Evolutionary conservation across 2,329 filamentous ascomycete species (phyloP), one percentile per base, ranked within the genome.

Genomic region (Sclerotinia borealis): DNA sequence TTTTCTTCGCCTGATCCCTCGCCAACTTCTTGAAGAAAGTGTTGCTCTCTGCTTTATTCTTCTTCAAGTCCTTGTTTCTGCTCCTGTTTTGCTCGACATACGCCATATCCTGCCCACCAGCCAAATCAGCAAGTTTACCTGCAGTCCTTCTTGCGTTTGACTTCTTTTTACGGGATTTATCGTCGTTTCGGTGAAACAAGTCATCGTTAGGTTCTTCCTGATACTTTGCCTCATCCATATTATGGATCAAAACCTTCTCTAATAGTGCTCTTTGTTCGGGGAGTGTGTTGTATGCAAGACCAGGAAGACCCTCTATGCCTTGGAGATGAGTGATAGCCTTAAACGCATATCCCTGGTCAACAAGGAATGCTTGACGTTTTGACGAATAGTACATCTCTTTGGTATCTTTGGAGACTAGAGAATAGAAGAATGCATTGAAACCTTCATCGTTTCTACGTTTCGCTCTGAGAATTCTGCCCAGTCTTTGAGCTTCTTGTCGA

Each of bases 341-440:
- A 83, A 99, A 99, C 0, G 95, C 93, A 75, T 99, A 99, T 11
- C 95, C 95, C 77, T 99, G 95, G 69, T 99, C 95, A 27, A 99
- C 93, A 1, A 99, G 81, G 79, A 99, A 99, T 1, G 95, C 93
- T 76, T 99, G 95, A 11, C 95, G 85, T 77, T 97, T 98, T 4
- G 92, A 93, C 0, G 93, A 97, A 76, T 96, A 99, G 74, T 88
- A 95, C 93, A 99, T 98, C 76, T 99, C 95, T 66, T 93, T 89
- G 0, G 95, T 99, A 74, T 99, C 95, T 75, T 98, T 98, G 7
- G 91, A 96, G 4, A 99, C 95, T 0, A 99, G 83, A 0, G 92
- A 96, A 78, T 99, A 99, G 80, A 99, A 99, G 77, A 98, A 99
- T 0, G 95, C 95, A 74, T 99, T 99, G 77, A 99, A 99, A 9